A percentile compares a stretch with the other conserved stretches of the same genome.
phyloP scores from a whole-genome alignment of 371 early-diverging fungal genomes.

The Syncephalastrum sp. region DNA sequence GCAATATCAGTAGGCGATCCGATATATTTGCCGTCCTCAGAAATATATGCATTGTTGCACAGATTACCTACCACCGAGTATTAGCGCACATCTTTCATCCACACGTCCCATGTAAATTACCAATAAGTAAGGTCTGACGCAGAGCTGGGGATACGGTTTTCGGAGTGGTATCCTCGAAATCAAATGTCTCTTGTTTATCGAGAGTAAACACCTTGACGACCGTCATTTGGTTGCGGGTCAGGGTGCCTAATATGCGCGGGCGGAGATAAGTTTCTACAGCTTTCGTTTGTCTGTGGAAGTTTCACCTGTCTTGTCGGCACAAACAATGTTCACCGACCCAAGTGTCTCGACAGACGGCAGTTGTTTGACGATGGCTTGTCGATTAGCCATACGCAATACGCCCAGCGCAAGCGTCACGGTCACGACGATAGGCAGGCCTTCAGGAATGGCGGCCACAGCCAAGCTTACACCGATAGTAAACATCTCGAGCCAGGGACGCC shows the following conservation, averaged over 20 bases:
- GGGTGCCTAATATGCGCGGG: constrained; percentile 50
- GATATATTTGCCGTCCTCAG: constrained; percentile 63
- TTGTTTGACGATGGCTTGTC: constrained; percentile 87
- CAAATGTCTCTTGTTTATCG: constrained; percentile 59
- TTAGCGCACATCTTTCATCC: too few relatives aligned
- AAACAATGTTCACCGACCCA: constrained; percentile 86
- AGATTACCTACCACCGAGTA: constrained; percentile 38
- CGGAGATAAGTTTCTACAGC: background rate
- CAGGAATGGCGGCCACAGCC: constrained; percentile 95
- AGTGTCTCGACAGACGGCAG: constrained; percentile 89
- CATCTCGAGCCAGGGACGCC: constrained; percentile 90
- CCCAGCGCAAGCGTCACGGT: constrained; percentile 90
- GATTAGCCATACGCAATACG: constrained; percentile 87
- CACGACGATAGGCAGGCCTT: constrained; percentile 91
- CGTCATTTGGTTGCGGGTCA: constrained; percentile 87
- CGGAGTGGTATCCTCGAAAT: constrained; percentile 55
- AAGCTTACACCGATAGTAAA: constrained; percentile 91
- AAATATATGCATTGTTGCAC: constrained; percentile 79
- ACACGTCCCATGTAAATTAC: constrained; percentile 21
- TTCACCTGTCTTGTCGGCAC: constrained; percentile 91
- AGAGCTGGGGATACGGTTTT: constrained; percentile 40
- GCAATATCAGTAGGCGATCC: constrained; percentile 91
- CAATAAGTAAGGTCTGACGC: constrained; percentile 56
- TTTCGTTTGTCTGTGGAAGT: too few relatives aligned
- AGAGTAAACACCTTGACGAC: constrained; percentile 72